Evolutionary conservation across 352 stramenopile species (phyloP).

Genomic region (Lagenidium sp.): DNA sequence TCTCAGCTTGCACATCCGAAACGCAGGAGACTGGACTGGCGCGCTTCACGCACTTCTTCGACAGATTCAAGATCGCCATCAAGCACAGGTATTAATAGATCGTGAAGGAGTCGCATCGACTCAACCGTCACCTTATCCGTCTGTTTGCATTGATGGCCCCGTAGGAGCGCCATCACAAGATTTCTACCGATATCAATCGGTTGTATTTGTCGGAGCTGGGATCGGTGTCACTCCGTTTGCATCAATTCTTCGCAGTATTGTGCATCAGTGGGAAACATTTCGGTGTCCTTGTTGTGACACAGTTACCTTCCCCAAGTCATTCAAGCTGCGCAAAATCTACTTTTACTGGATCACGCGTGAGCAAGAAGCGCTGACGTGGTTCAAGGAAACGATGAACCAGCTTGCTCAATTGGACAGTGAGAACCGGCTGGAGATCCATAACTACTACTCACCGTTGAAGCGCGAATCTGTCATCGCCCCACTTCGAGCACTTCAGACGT

Average conservation of each 20-base stretch:
- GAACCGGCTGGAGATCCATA: constrained; percentile 70
- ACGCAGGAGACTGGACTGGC: constrained; percentile 57
- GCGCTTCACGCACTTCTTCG: constrained; percentile 37
- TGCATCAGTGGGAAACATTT: constrained; percentile 55
- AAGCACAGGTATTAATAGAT: constrained; percentile 6
- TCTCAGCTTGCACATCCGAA: constrained; percentile 61
- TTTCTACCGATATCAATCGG: constrained; percentile 43
- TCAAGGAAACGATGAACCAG: constrained; percentile 77
- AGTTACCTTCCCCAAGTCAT: constrained; percentile 52
- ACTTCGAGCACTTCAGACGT: constrained; percentile 61
- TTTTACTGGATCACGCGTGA: constrained; percentile 82
- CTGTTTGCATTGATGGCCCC: constrained; percentile 46
- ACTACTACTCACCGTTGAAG: constrained; percentile 78
- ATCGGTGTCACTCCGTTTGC: constrained; percentile 69
- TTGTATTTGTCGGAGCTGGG: constrained; percentile 61
- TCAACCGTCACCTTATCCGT: constrained; percentile 28
- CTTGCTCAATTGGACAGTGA: constrained; percentile 63
- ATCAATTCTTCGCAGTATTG: constrained; percentile 58
- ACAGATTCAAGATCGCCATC: constrained; percentile 21
- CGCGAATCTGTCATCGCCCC: constrained; percentile 38
- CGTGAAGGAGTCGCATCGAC: constrained; percentile 20
- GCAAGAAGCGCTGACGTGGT: constrained; percentile 68
- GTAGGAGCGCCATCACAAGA: constrained; percentile 52
- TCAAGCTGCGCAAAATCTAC: constrained; percentile 73
- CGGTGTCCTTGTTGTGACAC: constrained; percentile 37